Conservation (phyloP, 163 green algal species). For the Chloromonas sp. region DNA sequence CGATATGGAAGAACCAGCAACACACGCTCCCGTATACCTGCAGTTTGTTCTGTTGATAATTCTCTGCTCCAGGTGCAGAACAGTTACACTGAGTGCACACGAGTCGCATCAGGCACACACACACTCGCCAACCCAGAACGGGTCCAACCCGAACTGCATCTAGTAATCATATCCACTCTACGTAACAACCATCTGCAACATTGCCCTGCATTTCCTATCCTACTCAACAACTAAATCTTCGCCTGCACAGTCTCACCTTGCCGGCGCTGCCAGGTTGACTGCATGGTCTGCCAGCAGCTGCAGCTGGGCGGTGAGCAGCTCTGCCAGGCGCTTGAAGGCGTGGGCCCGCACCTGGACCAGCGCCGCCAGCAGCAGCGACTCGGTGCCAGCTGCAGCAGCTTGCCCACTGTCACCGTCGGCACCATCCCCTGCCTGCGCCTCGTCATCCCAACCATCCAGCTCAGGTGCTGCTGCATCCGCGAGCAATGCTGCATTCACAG, state of each 20-base stretch:
- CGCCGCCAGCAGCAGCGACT: not conserved
- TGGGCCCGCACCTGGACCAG: slow-evolving; percentile 12
- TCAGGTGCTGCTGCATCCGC: not conserved
- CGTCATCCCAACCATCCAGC: not conserved
- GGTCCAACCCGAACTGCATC: too few species aligned
- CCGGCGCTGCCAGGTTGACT: slow-evolving; percentile 21
- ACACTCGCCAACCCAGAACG: too few species aligned
- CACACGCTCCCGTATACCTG: not conserved
- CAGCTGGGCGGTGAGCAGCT: slow-evolving; percentile 33
- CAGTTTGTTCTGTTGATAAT: too few species aligned
- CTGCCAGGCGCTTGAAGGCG: slow-evolving; percentile 30
- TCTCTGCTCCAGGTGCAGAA: too few species aligned
- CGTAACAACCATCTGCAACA: too few species aligned
- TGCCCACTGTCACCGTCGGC: not conserved
- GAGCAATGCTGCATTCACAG: too few species aligned
- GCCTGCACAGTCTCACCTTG: slow-evolving; percentile 1
- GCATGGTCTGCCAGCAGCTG: slow-evolving; percentile 34
- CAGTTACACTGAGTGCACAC: too few species aligned
- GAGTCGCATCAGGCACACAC: too few species aligned
- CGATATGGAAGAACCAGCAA: not conserved
- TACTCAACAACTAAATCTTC: too few species aligned
- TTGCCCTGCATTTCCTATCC: too few species aligned
- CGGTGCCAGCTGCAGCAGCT: not conserved
- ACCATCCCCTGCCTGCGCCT: not conserved
- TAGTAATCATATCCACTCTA: too few species aligned